A percentile compares a stretch with the other conserved stretches of the same genome.
phyloP scores from a whole-genome alignment of 108 stramenopile species.

The Skeletonema menzelii region DNA sequence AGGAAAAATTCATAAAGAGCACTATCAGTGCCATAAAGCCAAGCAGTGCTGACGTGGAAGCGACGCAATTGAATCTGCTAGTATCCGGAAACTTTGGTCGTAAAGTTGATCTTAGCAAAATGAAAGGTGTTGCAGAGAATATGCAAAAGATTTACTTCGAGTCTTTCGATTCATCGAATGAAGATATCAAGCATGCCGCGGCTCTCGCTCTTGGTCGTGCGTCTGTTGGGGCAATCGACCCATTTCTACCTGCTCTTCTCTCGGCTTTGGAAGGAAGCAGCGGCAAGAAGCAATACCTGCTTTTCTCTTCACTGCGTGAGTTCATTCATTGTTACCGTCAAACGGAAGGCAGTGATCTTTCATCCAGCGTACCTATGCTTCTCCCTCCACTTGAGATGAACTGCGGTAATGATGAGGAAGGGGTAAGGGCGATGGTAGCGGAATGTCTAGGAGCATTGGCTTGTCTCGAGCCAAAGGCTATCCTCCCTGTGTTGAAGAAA shows the following conservation, averaged over 20 bases:
- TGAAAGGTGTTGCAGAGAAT: constrained; percentile 50
- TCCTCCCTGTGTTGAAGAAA: constrained; percentile 64
- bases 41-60: constrained; percentile 25
- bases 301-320: constrained; percentile 91
- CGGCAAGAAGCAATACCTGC: constrained; percentile 92
- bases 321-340: constrained; percentile 87
- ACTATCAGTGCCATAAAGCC: constrained; percentile 53
- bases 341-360: constrained; percentile 51
- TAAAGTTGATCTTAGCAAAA: constrained; percentile 66
- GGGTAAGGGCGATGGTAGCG: constrained; percentile 95
- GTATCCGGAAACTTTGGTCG: constrained; percentile 92
- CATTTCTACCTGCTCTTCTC: constrained; percentile 88
- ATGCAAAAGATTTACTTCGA: constrained; percentile 63
- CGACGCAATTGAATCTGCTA: constrained; percentile 82
- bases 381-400: constrained; percentile 84
- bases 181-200: constrained; percentile 94
- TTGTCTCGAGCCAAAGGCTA: constrained; percentile 65
- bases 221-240: constrained; percentile 76
- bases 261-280: constrained; percentile 68
- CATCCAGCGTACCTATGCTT: constrained; percentile 61
- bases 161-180: constrained; percentile 79
- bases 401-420: constrained; percentile 83
- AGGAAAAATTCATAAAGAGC: constrained; percentile 48
- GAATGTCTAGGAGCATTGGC: constrained; percentile 94
- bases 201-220: constrained; percentile 92